Evolutionary conservation across 805 yeast species (phyloP).

Genomic region (Phaffomyces thermotolerans): DNA sequence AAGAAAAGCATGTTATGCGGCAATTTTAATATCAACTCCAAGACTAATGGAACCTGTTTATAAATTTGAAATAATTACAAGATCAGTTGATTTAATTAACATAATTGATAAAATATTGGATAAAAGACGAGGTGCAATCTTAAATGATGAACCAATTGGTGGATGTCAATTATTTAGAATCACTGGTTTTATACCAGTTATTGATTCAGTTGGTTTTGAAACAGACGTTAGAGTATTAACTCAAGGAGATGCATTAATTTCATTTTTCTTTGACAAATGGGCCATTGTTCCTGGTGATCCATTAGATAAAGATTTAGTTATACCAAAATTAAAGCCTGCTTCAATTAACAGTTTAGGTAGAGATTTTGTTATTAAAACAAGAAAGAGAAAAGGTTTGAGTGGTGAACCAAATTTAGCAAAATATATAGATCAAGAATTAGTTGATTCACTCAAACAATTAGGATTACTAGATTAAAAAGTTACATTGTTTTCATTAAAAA

Average conservation of each 20-base stretch:
- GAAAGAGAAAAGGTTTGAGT: conserved; percentile 79
- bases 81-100: conserved; percentile 35
- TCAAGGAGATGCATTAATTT: conserved; percentile 71
- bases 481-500: neutral
- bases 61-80: conserved; percentile 50
- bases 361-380: conserved; percentile 82
- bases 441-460: conserved; percentile 42
- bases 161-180: conserved; percentile 66
- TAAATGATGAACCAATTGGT: conserved; percentile 45
- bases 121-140: conserved; percentile 63
- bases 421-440: conserved; percentile 58
- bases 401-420: conserved; percentile 63
- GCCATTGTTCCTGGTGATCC: conserved; percentile 87
- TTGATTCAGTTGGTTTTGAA: conserved; percentile 86
- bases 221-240: conserved; percentile 75
- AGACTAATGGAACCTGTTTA: conserved; percentile 77
- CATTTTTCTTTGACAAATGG: conserved; percentile 65
- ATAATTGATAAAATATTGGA: conserved; percentile 45
- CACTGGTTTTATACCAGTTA: conserved; percentile 69
- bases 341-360: conserved; percentile 65
- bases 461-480: conserved; percentile 29
- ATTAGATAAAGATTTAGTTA: conserved; percentile 51
- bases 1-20: conserved; percentile 77
- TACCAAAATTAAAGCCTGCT: conserved; percentile 74
- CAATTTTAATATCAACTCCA: conserved; percentile 73